These are phyloP conservation scores for Volutella citrinella DNA, from an alignment of 2,329 filamentous ascomycete species.

Conservation along the genomic window DNA sequence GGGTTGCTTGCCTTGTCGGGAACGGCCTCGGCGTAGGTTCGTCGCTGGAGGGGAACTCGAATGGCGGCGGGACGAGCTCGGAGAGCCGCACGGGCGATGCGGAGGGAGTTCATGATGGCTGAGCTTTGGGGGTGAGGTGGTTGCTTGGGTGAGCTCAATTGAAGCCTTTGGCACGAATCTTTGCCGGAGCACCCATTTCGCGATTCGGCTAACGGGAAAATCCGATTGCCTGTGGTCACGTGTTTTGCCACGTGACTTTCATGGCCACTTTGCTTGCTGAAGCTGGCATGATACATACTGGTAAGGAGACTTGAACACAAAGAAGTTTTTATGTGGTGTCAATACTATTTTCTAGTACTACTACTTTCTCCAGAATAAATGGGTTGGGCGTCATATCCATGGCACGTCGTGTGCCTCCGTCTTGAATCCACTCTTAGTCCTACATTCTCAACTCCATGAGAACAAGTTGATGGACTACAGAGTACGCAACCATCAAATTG, in stretches of 20 bases:
- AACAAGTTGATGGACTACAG: no score
- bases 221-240: constrained; percentile 34
- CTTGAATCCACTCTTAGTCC: no score
- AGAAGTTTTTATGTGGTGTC: no score
- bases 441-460: no score
- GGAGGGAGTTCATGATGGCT: constrained; percentile 86
- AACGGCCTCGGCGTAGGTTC: constrained; percentile 87
- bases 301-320: no score
- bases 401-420: no score
- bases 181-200: constrained; percentile 38
- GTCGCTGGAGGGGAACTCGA: constrained; percentile 74
- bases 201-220: constrained; percentile 38
- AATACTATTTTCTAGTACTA: no score
- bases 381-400: no score
- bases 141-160: constrained; percentile 42
- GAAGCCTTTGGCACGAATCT: constrained; percentile 48
- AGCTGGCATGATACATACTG: no score
- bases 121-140: constrained; percentile 47
- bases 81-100: constrained; percentile 86
- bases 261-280: neutral
- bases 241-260: constrained; percentile 29
- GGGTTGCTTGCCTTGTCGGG: constrained; percentile 67
- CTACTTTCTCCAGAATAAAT: no score
- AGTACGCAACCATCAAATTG: no score
- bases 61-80: constrained; percentile 76